Evolutionary conservation across 2,329 filamentous ascomycete genomes (phyloP), one percentile per base, ranked within the genome.

Genomic region (Nemania sp.): DNA sequence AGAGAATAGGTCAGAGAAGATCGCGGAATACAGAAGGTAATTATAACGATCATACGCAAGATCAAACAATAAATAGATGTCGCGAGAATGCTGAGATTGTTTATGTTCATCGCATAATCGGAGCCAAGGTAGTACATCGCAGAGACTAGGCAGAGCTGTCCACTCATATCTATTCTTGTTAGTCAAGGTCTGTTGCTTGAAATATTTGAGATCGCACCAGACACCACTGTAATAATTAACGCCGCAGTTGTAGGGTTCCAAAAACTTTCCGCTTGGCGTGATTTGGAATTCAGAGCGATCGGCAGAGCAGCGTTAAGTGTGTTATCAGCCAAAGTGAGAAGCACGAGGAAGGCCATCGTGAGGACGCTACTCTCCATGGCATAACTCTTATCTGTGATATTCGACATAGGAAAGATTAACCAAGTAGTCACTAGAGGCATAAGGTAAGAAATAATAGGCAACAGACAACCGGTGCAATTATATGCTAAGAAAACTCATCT

Each of bases 281-380:
- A 14, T 34, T 5, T 34, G 7, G 46, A 8, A 2, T 22, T 26
- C 5, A 54, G 22, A 6, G 17, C n/a, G n/a, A 46, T 19, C 30
- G 46, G 46, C 17, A 50, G 12, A 23, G 46, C 17, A 15, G 49
- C 50, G 20, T 19, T n/a, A 22, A 50, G 15, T 15, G 48, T 20
- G 19, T 23, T 50, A 28, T 54, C 52, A 11, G 46, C 52, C 22
- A 50, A 36, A n/a, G 46, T 50, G 34, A 54, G 40, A n/a, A 54
- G 28, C 26, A 26, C 14, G 7, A 54, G 52, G 19, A 50, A 37
- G 36, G 11, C 23, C 5, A 45, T 7, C 15, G 19, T 23, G 22
- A 41, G n/a, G 14, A 41, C 22, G 28, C 22, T 26, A 22, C 23
- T 33, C 17, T 15, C 39, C 8, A 20, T 26, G 7, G 15, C 3